phyloP scores from a whole-genome alignment of 2,329 filamentous ascomycete species.

The Allantophomopsis lycopodina region DNA sequence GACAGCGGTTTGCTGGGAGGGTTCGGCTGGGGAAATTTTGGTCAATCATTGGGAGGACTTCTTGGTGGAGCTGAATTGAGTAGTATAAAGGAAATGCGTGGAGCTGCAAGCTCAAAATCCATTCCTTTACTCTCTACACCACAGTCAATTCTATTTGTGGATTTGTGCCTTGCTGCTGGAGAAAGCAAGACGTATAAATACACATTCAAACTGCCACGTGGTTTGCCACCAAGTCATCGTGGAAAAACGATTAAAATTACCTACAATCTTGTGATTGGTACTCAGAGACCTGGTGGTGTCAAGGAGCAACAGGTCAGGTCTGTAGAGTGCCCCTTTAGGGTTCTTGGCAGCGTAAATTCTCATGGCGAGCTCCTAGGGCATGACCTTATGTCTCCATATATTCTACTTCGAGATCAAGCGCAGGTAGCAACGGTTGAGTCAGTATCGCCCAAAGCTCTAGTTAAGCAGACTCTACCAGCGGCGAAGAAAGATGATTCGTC shows the following conservation, averaged over 20 bases:
- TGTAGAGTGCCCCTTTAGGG: conserved; percentile 85
- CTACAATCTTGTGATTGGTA: conserved; percentile 84
- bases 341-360: conserved; percentile 83
- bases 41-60: conserved; percentile 76
- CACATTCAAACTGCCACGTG: conserved; percentile 70
- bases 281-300: conserved; percentile 67
- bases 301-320: conserved; percentile 76
- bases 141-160: conserved; percentile 91
- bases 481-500: conserved; percentile 20
- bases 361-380: conserved; percentile 83
- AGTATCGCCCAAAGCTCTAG: conserved; percentile 2
- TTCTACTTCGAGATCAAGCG: conserved; percentile 75
- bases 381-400: conserved; percentile 88
- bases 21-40: conserved; percentile 79
- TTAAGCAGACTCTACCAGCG: conserved; percentile 13
- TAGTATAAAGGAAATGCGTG: conserved; percentile 91
- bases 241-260: conserved; percentile 89
- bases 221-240: conserved; percentile 80
- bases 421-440: conserved; percentile 12
- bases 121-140: conserved; percentile 89
- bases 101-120: conserved; percentile 70
- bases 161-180: conserved; percentile 73
- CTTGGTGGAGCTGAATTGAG: conserved; percentile 80
- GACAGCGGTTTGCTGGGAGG: conserved; percentile 70
- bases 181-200: conserved; percentile 85